These are phyloP conservation scores for Neopestalotiopsis sp. DNA, from an alignment of 2,329 filamentous ascomycete species.

Conservation along the genomic window DNA sequence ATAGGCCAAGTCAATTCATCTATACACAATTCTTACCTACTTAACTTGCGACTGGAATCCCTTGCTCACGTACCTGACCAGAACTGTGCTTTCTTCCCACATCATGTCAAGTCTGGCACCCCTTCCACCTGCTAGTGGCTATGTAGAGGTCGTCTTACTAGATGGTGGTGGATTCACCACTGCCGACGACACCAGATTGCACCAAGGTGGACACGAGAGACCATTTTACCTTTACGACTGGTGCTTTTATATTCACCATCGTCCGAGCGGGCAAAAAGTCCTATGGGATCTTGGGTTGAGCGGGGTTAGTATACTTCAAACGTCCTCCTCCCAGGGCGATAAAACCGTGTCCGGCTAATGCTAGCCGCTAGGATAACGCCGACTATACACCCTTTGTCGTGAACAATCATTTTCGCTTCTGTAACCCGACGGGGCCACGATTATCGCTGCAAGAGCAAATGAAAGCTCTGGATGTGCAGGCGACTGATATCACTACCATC, in stretches of 20 bases:
- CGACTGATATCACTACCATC: background rate
- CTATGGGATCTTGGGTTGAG: constrained; percentile 12
- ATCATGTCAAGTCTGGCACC: background rate
- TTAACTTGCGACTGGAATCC: background rate
- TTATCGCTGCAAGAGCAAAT: background rate
- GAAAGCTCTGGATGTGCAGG: background rate
- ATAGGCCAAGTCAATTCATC: too few species aligned
- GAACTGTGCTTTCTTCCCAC: background rate
- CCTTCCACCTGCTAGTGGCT: background rate
- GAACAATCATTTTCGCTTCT: constrained; percentile 5
- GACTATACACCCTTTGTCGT: constrained; percentile 12
- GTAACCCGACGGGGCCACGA: constrained; percentile 4
- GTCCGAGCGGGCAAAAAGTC: background rate
- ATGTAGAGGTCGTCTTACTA: constrained; percentile 4
- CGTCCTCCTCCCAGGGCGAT: background rate
- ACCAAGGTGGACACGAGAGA: background rate
- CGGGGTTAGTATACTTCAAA: background rate
- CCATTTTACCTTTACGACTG: constrained; percentile 11
- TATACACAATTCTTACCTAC: too few species aligned
- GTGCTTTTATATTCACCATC: constrained; percentile 10
- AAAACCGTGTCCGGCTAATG: background rate
- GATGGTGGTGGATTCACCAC: constrained; percentile 11
- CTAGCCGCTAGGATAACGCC: background rate
- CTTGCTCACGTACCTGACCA: background rate
- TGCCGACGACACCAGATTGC: constrained; percentile 8